phyloP scores from a whole-genome alignment of 2,329 filamentous ascomycete species.

The Exophiala alcalophila region DNA sequence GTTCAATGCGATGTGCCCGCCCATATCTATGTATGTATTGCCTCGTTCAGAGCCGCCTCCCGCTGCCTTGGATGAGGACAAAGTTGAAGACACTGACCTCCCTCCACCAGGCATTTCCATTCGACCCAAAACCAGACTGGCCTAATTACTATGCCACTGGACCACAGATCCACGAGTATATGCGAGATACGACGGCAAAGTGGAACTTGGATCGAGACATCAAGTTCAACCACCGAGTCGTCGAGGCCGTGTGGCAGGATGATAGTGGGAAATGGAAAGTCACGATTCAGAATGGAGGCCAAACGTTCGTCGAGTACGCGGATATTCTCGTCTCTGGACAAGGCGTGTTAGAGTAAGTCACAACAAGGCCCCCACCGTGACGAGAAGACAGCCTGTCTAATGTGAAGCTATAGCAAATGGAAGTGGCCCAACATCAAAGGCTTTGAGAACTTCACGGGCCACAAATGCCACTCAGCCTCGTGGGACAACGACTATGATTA shows the following conservation, averaged over 20 bases:
- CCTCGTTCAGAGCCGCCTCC: no score
- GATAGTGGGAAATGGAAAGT: slow-evolving; percentile 38
- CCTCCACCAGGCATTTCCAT: slow-evolving; percentile 32
- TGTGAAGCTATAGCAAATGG: slow-evolving; percentile 5
- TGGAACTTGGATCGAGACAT: slow-evolving; percentile 41
- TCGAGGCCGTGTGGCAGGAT: slow-evolving; percentile 40
- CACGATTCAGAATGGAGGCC: slow-evolving; percentile 31
- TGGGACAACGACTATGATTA: slow-evolving; percentile 33
- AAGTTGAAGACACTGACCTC: no score
- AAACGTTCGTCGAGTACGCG: slow-evolving; percentile 30
- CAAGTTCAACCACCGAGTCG: slow-evolving; percentile 38
- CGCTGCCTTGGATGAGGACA: no score
- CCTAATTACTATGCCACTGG: slow-evolving; percentile 41
- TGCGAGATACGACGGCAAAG: slow-evolving; percentile 39
- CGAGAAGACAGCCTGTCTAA: no score
- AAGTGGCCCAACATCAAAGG: slow-evolving; percentile 34
- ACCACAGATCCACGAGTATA: slow-evolving; percentile 44
- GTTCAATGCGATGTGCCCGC: slow-evolving; percentile 62
- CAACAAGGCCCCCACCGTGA: slow-evolving; percentile 27
- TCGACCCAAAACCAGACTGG: slow-evolving; percentile 45
- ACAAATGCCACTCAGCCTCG: slow-evolving; percentile 32
- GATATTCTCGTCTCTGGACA: slow-evolving; percentile 39
- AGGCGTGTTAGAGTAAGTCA: slow-evolving; percentile 29
- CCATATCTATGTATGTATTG: slow-evolving; percentile 64
- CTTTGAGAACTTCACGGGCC: slow-evolving; percentile 31